A percentile compares a stretch with the other conserved stretches of the same genome.
Evolutionary conservation across 768 basidiomycete genomes (phyloP).

Genomic region (Termitomyces sp.): DNA sequence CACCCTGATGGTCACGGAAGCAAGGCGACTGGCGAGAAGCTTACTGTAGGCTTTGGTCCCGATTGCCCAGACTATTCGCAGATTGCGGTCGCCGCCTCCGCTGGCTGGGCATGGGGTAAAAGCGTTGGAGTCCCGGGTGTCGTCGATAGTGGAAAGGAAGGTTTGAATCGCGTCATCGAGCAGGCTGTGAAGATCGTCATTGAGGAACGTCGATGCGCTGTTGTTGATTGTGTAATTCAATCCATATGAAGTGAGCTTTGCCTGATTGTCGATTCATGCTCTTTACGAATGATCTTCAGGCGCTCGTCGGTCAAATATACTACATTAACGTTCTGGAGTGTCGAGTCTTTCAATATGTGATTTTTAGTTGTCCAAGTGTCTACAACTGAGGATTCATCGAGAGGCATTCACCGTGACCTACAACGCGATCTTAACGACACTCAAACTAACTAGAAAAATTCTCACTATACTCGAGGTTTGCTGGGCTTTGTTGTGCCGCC

Average conservation of each 20-base stretch:
- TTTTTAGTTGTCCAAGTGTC: not conserved
- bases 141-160: conserved; percentile 20
- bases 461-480: no score
- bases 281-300: not conserved
- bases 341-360: not conserved
- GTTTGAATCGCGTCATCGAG: conserved; percentile 29
- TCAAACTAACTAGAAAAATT: no score
- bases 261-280: not conserved
- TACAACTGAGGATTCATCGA: no score
- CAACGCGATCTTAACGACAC: no score
- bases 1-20: conserved; percentile 59
- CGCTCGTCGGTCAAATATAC: no score
- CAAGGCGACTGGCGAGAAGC: conserved; percentile 37
- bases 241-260: conserved; percentile 16
- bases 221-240: conserved; percentile 59
- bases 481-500: no score
- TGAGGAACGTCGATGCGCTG: conserved; percentile 58
- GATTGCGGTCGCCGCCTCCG: conserved; percentile 66
- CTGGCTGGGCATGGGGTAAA: conserved; percentile 61
- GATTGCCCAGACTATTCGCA: conserved; percentile 54
- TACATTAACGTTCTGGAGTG: not conserved
- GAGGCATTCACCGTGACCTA: no score
- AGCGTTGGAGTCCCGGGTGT: conserved; percentile 26
- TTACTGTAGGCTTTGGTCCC: conserved; percentile 66
- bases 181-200: conserved; percentile 57